Evolutionary conservation across 805 yeast species (phyloP).

Genomic region (Zygotorulaspora danielsina): DNA sequence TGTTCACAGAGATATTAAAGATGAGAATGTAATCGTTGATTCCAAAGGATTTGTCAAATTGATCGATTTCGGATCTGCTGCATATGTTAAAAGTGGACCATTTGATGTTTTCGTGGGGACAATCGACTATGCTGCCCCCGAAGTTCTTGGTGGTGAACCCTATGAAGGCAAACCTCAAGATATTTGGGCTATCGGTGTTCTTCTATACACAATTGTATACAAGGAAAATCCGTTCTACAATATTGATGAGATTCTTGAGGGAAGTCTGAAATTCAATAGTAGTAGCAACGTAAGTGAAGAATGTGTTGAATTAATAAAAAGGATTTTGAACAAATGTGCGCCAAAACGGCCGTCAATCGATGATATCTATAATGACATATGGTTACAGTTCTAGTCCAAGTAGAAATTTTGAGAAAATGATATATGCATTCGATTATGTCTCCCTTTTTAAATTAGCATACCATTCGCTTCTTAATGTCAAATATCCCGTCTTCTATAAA

Average conservation of each 20-base stretch:
- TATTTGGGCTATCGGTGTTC: constrained; percentile 93
- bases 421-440: too few relatives aligned
- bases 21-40: constrained; percentile 88
- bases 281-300: constrained; percentile 46
- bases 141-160: constrained; percentile 81
- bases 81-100: constrained; percentile 85
- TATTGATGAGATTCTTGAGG: constrained; percentile 93
- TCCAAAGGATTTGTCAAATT: constrained; percentile 73
- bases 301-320: constrained; percentile 56
- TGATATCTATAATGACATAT: constrained; percentile 63
- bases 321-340: constrained; percentile 65
- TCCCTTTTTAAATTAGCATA: too few relatives aligned
- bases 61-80: constrained; percentile 95
- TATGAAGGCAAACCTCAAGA: constrained; percentile 94
- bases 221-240: constrained; percentile 95
- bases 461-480: too few relatives aligned
- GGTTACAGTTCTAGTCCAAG: constrained; percentile 47
- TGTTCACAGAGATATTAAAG: constrained; percentile 92
- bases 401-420: too few relatives aligned
- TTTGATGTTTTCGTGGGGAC: constrained; percentile 98
- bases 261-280: constrained; percentile 57
- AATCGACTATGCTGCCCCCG: constrained; percentile 96
- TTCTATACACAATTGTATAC: constrained; percentile 82
- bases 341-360: constrained; percentile 67
- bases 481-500: too few relatives aligned